Base-by-base conservation (phyloP, 768 basidiomycete genomes). In the Cystofilobasidium capitatum region DNA sequence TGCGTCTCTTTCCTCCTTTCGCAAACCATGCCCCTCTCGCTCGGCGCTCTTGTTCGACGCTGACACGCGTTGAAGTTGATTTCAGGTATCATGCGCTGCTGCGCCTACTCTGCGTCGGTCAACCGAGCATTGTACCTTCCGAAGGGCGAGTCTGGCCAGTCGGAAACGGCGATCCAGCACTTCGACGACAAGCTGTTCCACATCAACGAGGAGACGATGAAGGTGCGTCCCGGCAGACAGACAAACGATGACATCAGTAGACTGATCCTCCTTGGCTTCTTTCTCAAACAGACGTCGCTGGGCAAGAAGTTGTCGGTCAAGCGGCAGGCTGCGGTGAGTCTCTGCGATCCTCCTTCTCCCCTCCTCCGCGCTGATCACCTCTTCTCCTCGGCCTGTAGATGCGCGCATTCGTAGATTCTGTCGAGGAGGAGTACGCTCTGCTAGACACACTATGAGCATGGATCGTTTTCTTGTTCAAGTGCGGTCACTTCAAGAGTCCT, bases 111-210 rank as follows among this genome's bases (percentile, higher is more conserved):
- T 66, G 79, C 82, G 5, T 77, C 76, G 8, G 81, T 79, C 26
- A 86, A 86, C 72, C 78, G 78, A 81, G 66, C 71, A 2, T 63
- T 74, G 12, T 67, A 74, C 59, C 57, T 71, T 8, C 69, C 62
- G 58, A 62, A 14, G 64, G 70, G 54, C 61, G 66, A 12, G 64
- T 68, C 40, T 58, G 71, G 54, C 29, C 72, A 76, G 26, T 73
- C 76, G 5, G 72, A 76, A 33, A 84, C 85, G 0, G 85, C 88
- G 6, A 84, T 91, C 33, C 82, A 84, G 66, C 91, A 94, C 74
- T 94, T 93, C 74, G 78, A 90, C 71, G 88, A 91, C 72, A 94
- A 93, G 76, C 81, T 94, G 39, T 75, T 93, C 33, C 82, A 84
- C 65, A 88, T 94, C 66, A 81, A 40, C n/a, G 60, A 79, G 45